These are phyloP conservation scores for Pneumocystis jirovecii DNA, from an alignment of 1,139 yeast genomes.

Conservation along the genomic window DNA sequence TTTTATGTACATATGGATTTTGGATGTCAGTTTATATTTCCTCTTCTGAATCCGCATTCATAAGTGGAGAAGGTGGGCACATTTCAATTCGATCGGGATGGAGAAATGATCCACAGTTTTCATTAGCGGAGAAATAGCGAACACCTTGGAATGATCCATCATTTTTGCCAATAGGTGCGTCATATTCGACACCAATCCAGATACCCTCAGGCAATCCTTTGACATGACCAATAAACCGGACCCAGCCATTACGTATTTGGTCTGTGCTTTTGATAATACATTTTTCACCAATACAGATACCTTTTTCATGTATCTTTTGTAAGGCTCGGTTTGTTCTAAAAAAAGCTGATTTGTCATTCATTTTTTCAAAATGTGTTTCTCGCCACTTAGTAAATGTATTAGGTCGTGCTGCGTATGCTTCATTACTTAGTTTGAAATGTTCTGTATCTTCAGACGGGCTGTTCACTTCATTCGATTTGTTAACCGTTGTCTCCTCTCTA, in stretches of 20 bases:
- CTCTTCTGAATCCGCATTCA: not conserved
- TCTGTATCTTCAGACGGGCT: not conserved
- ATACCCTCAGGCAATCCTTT: slow-evolving; percentile 30
- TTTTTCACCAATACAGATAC: slow-evolving; percentile 23
- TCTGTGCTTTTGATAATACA: slow-evolving; percentile 31
- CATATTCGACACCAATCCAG: slow-evolving; percentile 74
- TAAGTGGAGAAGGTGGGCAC: slow-evolving; percentile 15
- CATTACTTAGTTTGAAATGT: slow-evolving; percentile 21
- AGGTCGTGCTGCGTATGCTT: slow-evolving; percentile 45
- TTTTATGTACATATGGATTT: not conserved
- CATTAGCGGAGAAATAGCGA: slow-evolving; percentile 43
- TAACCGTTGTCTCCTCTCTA: not conserved
- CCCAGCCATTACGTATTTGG: slow-evolving; percentile 42
- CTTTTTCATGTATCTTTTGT: slow-evolving; percentile 22
- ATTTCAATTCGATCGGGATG: slow-evolving; percentile 25
- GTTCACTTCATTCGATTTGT: slow-evolving; percentile 24
- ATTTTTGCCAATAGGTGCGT: slow-evolving; percentile 53
- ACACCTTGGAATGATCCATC: slow-evolving; percentile 59
- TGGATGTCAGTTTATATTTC: not conserved
- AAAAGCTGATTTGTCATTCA: slow-evolving; percentile 14
- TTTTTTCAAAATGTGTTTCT: slow-evolving; percentile 32
- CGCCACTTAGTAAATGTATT: slow-evolving; percentile 71
- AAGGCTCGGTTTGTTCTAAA: slow-evolving; percentile 17
- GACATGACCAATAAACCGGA: slow-evolving; percentile 54
- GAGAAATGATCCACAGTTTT: slow-evolving; percentile 35